Percentiles rank a stretch among this genome's conserved stretches.
Evolutionary conservation across 1,284 basidiomycete genomes (phyloP).

Genomic region (Trichosporon sp.): DNA sequence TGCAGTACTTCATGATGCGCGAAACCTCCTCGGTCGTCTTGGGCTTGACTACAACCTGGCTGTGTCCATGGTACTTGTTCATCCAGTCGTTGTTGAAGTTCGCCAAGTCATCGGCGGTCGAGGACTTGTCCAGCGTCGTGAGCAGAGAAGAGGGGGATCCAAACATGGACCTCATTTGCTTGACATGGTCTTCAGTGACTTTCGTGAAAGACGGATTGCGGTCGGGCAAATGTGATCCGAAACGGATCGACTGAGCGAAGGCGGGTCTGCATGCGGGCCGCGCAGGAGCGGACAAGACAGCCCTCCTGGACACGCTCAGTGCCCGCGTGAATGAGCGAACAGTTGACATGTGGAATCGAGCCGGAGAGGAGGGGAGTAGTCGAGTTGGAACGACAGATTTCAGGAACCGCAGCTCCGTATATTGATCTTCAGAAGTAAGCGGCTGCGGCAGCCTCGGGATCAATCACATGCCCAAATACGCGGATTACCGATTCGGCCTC

Average conservation of each 20-base stretch:
- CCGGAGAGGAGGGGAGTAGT: not conserved
- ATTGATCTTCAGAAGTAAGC: not conserved
- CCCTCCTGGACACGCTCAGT: not conserved
- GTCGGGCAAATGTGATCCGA: conserved; percentile 41
- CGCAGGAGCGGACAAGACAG: not conserved
- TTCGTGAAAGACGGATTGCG: conserved; percentile 45
- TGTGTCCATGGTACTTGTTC: conserved; percentile 84
- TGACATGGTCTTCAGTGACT: conserved; percentile 50
- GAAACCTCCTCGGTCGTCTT: conserved; percentile 83
- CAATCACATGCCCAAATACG: not conserved
- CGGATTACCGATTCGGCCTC: not conserved
- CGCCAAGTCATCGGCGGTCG: conserved; percentile 61
- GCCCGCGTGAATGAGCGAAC: not conserved
- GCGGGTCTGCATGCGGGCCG: not conserved
- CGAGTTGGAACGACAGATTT: not conserved
- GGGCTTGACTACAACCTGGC: conserved; percentile 82
- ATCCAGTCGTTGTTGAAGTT: conserved; percentile 94
- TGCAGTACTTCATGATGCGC: conserved; percentile 78
- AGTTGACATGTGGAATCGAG: not conserved
- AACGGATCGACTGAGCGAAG: conserved; percentile 15
- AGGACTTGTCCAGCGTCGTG: conserved; percentile 49
- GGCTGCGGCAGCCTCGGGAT: not conserved
- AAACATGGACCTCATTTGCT: conserved; percentile 50
- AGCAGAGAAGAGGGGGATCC: conserved; percentile 50
- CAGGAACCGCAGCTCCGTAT: not conserved